phyloP scores from a whole-genome alignment of 2,329 filamentous ascomycete species.

The Microdochium bolleyi region DNA sequence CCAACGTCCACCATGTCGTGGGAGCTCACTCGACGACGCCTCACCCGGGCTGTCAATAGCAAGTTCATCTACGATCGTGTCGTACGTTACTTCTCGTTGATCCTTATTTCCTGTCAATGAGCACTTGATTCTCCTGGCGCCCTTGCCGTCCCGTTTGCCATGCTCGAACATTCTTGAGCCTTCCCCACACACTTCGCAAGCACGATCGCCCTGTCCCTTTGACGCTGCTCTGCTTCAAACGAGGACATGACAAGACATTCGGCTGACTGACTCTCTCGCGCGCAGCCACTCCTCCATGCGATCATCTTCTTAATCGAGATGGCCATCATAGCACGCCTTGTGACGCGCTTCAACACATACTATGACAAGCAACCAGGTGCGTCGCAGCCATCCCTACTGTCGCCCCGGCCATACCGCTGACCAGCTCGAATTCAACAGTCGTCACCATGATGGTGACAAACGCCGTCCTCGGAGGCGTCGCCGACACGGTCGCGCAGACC shows the following conservation, averaged over 20 bases:
- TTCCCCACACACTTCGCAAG: neutral
- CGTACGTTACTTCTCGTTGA: conserved; percentile 41
- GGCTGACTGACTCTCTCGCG: conserved; percentile 4
- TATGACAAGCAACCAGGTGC: conserved; percentile 83
- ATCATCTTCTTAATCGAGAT: conserved; percentile 84
- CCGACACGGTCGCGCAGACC: conserved; percentile 91
- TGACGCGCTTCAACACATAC: conserved; percentile 84
- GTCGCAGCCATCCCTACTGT: conserved; percentile 14
- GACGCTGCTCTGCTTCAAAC: neutral
- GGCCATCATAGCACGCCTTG: conserved; percentile 73
- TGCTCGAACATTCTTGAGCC: neutral
- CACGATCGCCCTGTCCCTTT: neutral
- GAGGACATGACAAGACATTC: neutral
- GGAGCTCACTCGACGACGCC: conserved; percentile 50
- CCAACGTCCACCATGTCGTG: conserved; percentile 38
- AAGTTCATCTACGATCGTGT: conserved; percentile 67
- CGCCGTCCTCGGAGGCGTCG: conserved; percentile 87
- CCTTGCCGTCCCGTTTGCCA: neutral
- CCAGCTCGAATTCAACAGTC: conserved; percentile 39
- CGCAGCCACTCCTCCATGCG: conserved; percentile 77
- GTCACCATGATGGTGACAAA: conserved; percentile 99
- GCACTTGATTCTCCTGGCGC: conserved; percentile 1
- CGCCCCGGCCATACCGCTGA: conserved; percentile 1
- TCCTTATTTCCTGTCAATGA: conserved; percentile 3
- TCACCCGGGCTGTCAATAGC: conserved; percentile 59